Percentiles rank a stretch among this genome's conserved stretches.
Evolutionary conservation across 2,329 filamentous ascomycete species (phyloP).

Genomic region (Alternaria sp.): DNA sequence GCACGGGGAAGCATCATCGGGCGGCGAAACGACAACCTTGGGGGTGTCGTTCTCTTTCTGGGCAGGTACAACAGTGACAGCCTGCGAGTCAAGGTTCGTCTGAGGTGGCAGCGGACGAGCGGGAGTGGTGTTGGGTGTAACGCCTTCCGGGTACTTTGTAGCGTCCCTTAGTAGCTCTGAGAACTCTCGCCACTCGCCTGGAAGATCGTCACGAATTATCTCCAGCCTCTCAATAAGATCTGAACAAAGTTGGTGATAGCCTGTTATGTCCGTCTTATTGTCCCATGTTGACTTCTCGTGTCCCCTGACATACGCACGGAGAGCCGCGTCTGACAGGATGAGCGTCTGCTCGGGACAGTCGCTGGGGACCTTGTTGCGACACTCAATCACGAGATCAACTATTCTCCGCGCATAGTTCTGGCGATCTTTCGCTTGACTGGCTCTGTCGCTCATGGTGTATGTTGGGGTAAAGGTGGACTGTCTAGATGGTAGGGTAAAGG

Average conservation of each 20-base stretch:
- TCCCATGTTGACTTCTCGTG: neutral
- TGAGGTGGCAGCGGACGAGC: neutral
- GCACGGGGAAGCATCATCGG: accelerated
- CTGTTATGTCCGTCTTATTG: neutral
- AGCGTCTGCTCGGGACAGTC: neutral
- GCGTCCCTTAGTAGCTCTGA: neutral
- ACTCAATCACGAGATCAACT: neutral
- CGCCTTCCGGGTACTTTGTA: neutral
- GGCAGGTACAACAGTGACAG: neutral
- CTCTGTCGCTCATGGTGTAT: neutral
- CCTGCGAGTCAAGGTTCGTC: neutral
- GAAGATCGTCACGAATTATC: neutral
- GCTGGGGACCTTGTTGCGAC: neutral
- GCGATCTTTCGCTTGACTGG: neutral
- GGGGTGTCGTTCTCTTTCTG: neutral
- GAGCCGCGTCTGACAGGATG: neutral
- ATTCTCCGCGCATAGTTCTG: neutral
- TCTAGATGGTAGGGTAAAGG: neutral
- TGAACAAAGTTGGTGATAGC: neutral
- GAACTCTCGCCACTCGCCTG: neutral
- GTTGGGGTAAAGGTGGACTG: neutral
- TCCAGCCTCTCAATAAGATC: neutral
- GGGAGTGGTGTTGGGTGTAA: neutral
- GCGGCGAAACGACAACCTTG: neutral
- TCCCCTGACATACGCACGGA: neutral